Evolutionary conservation across 1,139 yeast genomes (phyloP).

Genomic region (Kluyveromyces sp.): DNA sequence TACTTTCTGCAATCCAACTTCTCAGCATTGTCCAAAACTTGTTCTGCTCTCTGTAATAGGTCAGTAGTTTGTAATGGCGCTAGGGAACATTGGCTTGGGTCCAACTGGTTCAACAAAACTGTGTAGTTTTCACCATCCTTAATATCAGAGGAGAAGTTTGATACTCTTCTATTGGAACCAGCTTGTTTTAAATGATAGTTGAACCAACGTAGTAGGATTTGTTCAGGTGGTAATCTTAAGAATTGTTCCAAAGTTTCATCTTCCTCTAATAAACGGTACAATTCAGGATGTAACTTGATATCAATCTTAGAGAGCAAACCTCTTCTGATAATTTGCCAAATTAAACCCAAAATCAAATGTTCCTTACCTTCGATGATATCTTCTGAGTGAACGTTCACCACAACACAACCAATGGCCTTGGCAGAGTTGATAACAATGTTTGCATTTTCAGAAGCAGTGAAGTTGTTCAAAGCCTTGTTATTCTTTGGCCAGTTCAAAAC

Average conservation of each 20-base stretch:
- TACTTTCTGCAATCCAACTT: slow-evolving; percentile 88
- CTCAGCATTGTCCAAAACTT: slow-evolving; percentile 78
- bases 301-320: slow-evolving; percentile 92
- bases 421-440: slow-evolving; percentile 97
- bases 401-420: slow-evolving; percentile 97
- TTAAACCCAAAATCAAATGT: slow-evolving; percentile 87
- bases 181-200: slow-evolving; percentile 93
- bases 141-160: slow-evolving; percentile 80
- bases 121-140: slow-evolving; percentile 95
- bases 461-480: slow-evolving; percentile 80
- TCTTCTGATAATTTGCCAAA: slow-evolving; percentile 97
- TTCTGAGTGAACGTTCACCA: slow-evolving; percentile 94
- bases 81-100: slow-evolving; percentile 74
- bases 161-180: slow-evolving; percentile 78
- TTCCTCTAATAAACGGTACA: slow-evolving; percentile 87
- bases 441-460: slow-evolving; percentile 95
- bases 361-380: slow-evolving; percentile 96
- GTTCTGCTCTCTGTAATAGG: slow-evolving; percentile 74
- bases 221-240: slow-evolving; percentile 94
- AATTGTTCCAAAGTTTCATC: slow-evolving; percentile 97
- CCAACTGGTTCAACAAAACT: slow-evolving; percentile 76
- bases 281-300: slow-evolving; percentile 91
- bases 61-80: slow-evolving; percentile 74
- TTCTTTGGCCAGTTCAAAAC: slow-evolving; percentile 82
- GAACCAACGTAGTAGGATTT: slow-evolving; percentile 93